These are phyloP conservation scores for Chaetomium cochliodes DNA, from an alignment of 495 filamentous ascomycete genomes.

Conservation along the genomic window DNA sequence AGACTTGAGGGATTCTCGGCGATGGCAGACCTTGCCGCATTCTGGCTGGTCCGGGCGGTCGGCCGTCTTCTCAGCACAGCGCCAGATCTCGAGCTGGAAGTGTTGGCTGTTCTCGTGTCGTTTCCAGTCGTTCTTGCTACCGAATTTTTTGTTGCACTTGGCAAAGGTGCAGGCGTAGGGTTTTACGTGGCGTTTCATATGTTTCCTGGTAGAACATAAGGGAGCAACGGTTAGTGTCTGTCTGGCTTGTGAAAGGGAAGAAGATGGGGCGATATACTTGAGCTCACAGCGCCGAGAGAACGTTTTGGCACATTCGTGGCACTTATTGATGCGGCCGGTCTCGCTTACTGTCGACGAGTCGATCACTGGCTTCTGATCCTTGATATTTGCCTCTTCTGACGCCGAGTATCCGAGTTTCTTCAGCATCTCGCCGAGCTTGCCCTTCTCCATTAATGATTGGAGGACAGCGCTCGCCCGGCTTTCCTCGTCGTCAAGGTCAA, in stretches of 20 bases:
- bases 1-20: slow-evolving; percentile 57
- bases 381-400: slow-evolving; percentile 15
- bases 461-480: slow-evolving; percentile 21
- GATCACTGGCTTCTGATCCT: slow-evolving; percentile 4
- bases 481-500: slow-evolving; percentile 34
- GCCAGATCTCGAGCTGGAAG: slow-evolving; percentile 70
- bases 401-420: slow-evolving; percentile 38
- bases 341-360: not conserved
- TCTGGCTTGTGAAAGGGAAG: not conserved
- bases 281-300: slow-evolving; percentile 66
- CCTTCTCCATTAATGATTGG: slow-evolving; percentile 18
- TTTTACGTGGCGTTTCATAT: slow-evolving; percentile 79
- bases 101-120: slow-evolving; percentile 91
- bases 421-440: slow-evolving; percentile 32
- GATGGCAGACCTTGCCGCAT: slow-evolving; percentile 62
- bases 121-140: slow-evolving; percentile 96
- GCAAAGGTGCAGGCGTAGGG: slow-evolving; percentile 86
- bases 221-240: slow-evolving; percentile 11
- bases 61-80: slow-evolving; percentile 55
- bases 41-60: slow-evolving; percentile 18
- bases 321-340: slow-evolving; percentile 30
- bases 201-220: slow-evolving; percentile 63
- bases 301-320: slow-evolving; percentile 54
- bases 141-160: slow-evolving; percentile 73
- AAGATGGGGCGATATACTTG: slow-evolving; percentile 53